These are phyloP conservation scores for Cenchrus fungigraminus DNA, from an alignment of 176 grass and related monocot species.

Conservation along the genomic window DNA sequence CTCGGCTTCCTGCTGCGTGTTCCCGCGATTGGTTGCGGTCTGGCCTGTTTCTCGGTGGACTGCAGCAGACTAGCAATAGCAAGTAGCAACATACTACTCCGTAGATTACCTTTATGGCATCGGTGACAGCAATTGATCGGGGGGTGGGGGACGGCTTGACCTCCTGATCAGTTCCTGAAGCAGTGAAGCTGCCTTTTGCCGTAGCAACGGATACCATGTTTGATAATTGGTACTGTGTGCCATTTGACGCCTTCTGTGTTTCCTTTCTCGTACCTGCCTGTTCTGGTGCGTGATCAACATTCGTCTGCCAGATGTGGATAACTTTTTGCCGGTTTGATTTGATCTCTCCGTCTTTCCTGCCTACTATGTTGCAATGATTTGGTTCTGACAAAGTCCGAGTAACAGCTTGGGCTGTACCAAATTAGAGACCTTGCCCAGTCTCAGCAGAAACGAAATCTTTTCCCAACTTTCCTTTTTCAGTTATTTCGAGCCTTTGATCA, in stretches of 20 bases:
- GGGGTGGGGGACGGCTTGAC: neutral
- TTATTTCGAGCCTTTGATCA: neutral
- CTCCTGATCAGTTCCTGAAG: neutral
- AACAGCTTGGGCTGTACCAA: neutral
- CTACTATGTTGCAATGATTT: slow-evolving; percentile 10
- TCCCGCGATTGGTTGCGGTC: neutral
- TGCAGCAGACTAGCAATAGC: too few species aligned
- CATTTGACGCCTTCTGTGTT: slow-evolving; percentile 8
- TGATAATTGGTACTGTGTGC: neutral
- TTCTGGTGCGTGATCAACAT: neutral
- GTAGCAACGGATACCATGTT: neutral
- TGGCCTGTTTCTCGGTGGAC: too few species aligned
- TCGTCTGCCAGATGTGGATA: neutral
- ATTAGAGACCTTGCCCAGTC: neutral
- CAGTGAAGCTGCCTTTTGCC: neutral
- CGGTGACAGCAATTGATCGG: neutral
- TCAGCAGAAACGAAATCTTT: neutral
- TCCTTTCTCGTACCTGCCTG: neutral
- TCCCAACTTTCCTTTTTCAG: neutral
- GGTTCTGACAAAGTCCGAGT: neutral
- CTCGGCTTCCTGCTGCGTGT: neutral
- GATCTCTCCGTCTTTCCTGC: neutral
- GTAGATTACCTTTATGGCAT: too few species aligned
- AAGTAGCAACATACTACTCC: too few species aligned
- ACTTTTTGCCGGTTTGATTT: neutral